Base-by-base conservation (phyloP, 73 alveolate species). In the Breviolum minutum region DNA sequence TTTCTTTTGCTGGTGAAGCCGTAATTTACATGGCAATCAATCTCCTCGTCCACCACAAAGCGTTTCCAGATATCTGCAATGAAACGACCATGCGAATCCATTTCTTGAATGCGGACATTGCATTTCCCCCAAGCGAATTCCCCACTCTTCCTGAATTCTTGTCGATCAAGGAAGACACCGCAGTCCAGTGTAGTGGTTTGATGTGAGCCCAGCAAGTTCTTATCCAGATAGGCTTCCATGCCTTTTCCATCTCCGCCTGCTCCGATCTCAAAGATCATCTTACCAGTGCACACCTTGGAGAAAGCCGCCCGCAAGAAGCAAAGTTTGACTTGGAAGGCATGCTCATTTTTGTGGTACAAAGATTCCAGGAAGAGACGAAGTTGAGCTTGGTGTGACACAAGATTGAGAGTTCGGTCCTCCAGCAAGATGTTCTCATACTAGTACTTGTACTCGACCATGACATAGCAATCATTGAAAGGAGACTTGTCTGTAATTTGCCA, bases 241-340 rank as follows among this genome's bases (percentile, higher is more conserved):
- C 95, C 95, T 71, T 87, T 87, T 11, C 95, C 95, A n/a, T 87
- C 95, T 5, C 95, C 83, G 29, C 95, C 84, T 20, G 16, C 27
- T 3, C 95, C 95, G 12, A 63, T 20, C 27, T 87, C 69, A 30
- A 87, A 87, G 2, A 87, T 7, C 48, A 87, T 87, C 40, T 87
- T 87, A 5, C 84, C 64, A 11, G 95, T 87, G 81, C 95, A 87
- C 5, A 40, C 95, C 32, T 40, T 87, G 8, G n/a, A 7, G 62
- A 76, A 87, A 9, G 95, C 95, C 0, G 95, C 95, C 16, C 68
- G 95, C 19, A 87, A 40, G 69, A 87, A 87, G 69, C 70, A 61
- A n/a, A 86, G 29, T 19, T 62, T 86, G 95, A 86, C 9, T 32
- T 86, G 81, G 48, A 64, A 87, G 24, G 32, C 95, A 30, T n/a